Evolutionary conservation across 306 rosid genomes (phyloP), one percentile per base, ranked within the genome.

Genomic region (Oemleria cerasiformis): DNA sequence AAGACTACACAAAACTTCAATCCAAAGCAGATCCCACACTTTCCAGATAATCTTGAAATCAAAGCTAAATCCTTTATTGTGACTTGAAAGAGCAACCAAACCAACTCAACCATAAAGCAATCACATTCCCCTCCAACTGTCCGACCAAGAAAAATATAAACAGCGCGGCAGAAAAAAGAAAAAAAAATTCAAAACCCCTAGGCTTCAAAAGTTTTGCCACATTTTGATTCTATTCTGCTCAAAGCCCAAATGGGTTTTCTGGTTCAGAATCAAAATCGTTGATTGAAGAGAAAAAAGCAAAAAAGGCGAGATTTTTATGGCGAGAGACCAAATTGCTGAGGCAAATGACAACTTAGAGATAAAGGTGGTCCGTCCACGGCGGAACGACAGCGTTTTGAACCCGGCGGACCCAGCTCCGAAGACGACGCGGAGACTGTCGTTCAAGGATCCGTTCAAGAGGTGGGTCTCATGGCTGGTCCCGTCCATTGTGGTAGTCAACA

Each of bases 401-500:
- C 82, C 72, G 0, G 86, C 47, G 41, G 80, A 66, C 1, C 68
- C 50, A 4, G 70, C 64, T 17, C 34, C 79, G 40, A 54, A 61
- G 6, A 75, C 65, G 74, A 56, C 43, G 9, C 16, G 44, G 30
- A 15, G 74, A 9, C 23, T 76, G 20, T n/a, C 76, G 19, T 2
- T n/a, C 42, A 44, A 72, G 14, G 63, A 67, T 47, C 87, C 85
- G 15, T 88, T 88, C 73, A 78, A 67, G 64, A 80, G 78, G 67
- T 91, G 97, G 92, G 70, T 67, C 5, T 78, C 97, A 16, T 88
- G 97, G 97, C 75, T 91, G 65, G 86, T 91, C 7, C 95, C 97
- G n/a, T 70, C 34, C 8, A 81, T 91, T 75, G 97, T 91, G 68
- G 80, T 70, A 62, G 86, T 80, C 63, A 91, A 91, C 78, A 47